Evolutionary conservation across 2,329 filamentous ascomycete species (phyloP), one percentile per base, ranked within the genome.

Genomic region (Trematosphaeria pertusa): DNA sequence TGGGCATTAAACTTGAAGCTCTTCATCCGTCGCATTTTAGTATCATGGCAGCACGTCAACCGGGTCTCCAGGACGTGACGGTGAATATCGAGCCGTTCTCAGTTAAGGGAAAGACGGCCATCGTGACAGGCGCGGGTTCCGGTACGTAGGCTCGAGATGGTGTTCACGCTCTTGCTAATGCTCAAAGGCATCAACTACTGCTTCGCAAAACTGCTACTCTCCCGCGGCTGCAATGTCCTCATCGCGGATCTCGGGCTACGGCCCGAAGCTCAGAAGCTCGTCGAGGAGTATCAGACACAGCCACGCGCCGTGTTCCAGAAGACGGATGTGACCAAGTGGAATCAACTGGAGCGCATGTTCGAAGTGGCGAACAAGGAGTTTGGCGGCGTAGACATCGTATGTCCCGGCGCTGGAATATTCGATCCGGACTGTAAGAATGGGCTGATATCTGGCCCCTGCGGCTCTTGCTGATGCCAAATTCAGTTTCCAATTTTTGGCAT

Each of bases 401-500:
- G 76, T 41, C 77, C 78, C 0, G 76, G 77, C 14, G 78, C 77
- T 3, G 77, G 78, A 5, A 65, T 80, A 19, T 80, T 8, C 12
- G 24, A 28, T 28, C 24, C 24, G 12, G 24, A 28, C 12, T 28
- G 24, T 28, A 28, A 8, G 24, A 28, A n/a, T n/a, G n/a, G n/a
- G n/a, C n/a, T n/a, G n/a, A n/a, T n/a, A n/a, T n/a, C n/a, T n/a
- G n/a, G n/a, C n/a, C n/a, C n/a, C n/a, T n/a, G n/a, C n/a, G n/a
- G n/a, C n/a, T n/a, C n/a, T n/a, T n/a, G n/a, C n/a, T n/a, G n/a
- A n/a, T n/a, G n/a, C n/a, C n/a, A n/a, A n/a, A n/a, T n/a, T n/a
- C n/a, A n/a, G n/a, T n/a, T n/a, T n/a, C n/a, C 44, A 78, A 77
- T 58, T 79, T 79, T 64, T 79, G 76, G 76, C 67, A 75, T 43